Evolutionary conservation across 441 rosid genomes (phyloP), one percentile per base, ranked within the genome.

Genomic region (Euphorbia celastroides): DNA sequence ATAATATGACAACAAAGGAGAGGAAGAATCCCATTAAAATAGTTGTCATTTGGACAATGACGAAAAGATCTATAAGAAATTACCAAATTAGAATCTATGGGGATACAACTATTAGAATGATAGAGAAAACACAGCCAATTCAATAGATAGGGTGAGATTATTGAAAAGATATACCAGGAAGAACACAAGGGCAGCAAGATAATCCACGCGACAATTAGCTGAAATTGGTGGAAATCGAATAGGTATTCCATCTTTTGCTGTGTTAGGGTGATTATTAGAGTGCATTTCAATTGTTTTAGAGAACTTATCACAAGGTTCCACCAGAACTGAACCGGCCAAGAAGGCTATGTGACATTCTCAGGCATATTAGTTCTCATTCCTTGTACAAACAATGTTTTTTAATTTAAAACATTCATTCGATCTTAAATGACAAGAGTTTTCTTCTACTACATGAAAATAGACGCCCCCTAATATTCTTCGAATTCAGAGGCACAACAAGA

Each of bases 11-110:
- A 5, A 14, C 30, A 41, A 19, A 14, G 5, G 17, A 0, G 11
- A 7, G 48, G 55, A 69, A 48, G 27, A 71, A 23, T 70, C 51
- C 26, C 60, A n/a, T n/a, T 52, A 26, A n/a, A 69, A 55, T n/a
- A 34, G 59, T 55, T 14, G 27, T 12, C 28, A 12, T 17, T 26
- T 52, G n/a, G 50, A 51, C 60, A 22, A 28, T 38, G n/a, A 30
- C 56, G 55, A 54, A 14, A 38, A 55, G 2, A 55, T 27, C 50
- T 26, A 54, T 23, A 62, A 30, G 30, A 48, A 4, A 44, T 4
- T 27, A 54, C 38, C 60, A 61, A 67, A 54, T 32, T 28, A 51
- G 36, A 69, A 51, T 11, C 4, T n/a, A 51, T n/a, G 32, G 22
- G 16, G 26, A 14, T 28, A 23, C 46, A 57, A 6, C 64, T 19